Conservation (phyloP, 176 grass and related monocot genomes). For the Zoysia japonica region DNA sequence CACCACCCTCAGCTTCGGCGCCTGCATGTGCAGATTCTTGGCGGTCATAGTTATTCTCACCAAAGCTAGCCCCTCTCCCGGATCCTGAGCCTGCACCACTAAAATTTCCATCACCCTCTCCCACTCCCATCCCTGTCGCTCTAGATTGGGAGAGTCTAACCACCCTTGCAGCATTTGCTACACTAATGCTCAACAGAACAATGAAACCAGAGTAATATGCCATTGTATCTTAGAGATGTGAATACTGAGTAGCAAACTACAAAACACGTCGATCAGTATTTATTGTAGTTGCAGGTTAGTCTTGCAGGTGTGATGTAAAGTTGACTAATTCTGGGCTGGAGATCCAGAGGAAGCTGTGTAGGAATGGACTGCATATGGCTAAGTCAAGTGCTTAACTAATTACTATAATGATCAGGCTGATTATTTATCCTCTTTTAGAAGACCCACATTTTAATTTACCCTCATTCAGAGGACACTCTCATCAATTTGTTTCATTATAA, state of each 20-base stretch:
- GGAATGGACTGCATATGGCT: not conserved
- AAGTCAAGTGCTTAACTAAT: not conserved
- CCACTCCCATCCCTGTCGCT: not conserved
- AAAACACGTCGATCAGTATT: not conserved
- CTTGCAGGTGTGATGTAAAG: not conserved
- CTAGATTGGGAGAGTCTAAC: not conserved
- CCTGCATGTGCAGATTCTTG: not conserved
- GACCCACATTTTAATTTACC: too few relatives aligned
- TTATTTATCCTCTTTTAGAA: too few relatives aligned
- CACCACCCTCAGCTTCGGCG: not conserved
- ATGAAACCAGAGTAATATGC: not conserved
- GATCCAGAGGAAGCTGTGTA: not conserved
- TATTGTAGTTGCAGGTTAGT: not conserved
- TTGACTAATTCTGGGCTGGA: not conserved
- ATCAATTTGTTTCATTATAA: too few relatives aligned
- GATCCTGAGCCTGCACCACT: not conserved
- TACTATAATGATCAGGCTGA: too few relatives aligned
- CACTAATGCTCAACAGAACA: not conserved
- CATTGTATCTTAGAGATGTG: not conserved
- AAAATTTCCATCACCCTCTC: not conserved
- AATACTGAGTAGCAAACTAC: not conserved
- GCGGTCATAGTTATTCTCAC: not conserved
- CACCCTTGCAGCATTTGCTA: conserved; percentile 26
- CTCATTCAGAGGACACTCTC: too few relatives aligned
- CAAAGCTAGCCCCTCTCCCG: not conserved